Evolutionary conservation across 1,284 basidiomycete genomes (phyloP), one percentile per base, ranked within the genome.

Genomic region (Tremellales sp.): DNA sequence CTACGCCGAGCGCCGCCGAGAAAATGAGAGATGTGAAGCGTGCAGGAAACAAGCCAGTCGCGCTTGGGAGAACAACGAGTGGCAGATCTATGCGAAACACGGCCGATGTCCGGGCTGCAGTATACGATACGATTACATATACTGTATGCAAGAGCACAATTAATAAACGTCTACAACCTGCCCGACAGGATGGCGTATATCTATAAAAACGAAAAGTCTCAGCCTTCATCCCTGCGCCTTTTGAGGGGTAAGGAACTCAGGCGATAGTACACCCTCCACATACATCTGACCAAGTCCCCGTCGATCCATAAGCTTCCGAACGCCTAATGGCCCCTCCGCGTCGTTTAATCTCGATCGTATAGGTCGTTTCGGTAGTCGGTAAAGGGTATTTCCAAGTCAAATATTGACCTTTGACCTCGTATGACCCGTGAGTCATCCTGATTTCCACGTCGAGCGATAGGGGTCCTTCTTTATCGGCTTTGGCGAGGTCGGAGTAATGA

Each of bases 351-450:
- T 81, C 80, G 47, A 91, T 82, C 35, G 79, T 81, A 65, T 85
- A 82, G 66, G 83, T 79, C 57, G 71, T 70, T 21, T 59, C 61
- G 4, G 61, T 66, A 15, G 61, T 54, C 1, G 88, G 87, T 0
- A 83, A 78, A 26, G 80, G 78, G 68, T 96, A 93, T 80, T 83
- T 91, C 93, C 93, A 97, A 58, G 79, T 79, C 46, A 97, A 69
- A 31, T 75, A 80, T 75, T 81, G 80, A 2, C 87, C 89, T 7
- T 81, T 76, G 7, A 88, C 75, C 52, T 79, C 78, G 77, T 81
- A 89, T 33, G 77, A 67, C 1, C 92, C 92, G 1, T 77, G 78
- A 3, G 85, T 86, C 8, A 84, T 77, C 17, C 75, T 68, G 36
- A 82, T 68, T 24, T 75, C 68, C 19, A 84, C 53, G 27, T 68